Evolutionary conservation across 768 basidiomycete species (phyloP).

Genomic region (Lactarius sp.): DNA sequence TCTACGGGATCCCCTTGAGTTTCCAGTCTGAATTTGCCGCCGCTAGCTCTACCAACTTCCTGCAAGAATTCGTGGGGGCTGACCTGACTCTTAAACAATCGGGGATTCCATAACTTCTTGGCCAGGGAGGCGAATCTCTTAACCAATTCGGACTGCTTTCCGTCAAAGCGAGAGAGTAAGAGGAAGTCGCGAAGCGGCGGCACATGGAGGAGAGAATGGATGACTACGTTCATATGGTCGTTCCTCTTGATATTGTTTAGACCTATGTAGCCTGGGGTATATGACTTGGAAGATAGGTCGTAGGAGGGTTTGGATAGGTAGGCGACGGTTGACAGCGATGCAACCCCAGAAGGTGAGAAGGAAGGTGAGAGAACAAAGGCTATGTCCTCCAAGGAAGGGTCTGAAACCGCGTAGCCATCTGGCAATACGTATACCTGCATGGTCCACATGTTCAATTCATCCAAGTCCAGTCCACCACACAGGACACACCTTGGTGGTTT

Average conservation of each 20-base stretch:
- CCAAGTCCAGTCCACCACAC: constrained; percentile 10
- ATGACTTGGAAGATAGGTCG: constrained; percentile 76
- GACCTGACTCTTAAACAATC: constrained; percentile 95
- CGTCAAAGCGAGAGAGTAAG: constrained; percentile 65
- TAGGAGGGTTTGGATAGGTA: constrained; percentile 73
- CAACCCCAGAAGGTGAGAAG: constrained; percentile 62
- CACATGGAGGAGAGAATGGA: constrained; percentile 90
- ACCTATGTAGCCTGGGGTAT: constrained; percentile 91
- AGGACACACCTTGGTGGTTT: constrained; percentile 75
- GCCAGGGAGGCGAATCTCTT: constrained; percentile 83
- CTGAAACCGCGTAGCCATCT: constrained; percentile 93
- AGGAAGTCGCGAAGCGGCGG: constrained; percentile 85
- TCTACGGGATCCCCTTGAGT: constrained; percentile 95
- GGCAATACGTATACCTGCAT: constrained; percentile 91
- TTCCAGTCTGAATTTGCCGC: constrained; percentile 88
- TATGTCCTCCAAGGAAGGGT: constrained; percentile 96
- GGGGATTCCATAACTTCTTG: constrained; percentile 95
- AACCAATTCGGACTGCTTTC: constrained; percentile 81
- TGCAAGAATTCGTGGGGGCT: constrained; percentile 99
- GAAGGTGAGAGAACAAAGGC: constrained; percentile 82
- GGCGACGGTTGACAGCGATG: constrained; percentile 50
- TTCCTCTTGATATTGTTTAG: constrained; percentile 97
- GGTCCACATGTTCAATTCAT: constrained; percentile 3
- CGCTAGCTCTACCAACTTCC: constrained; percentile 87
- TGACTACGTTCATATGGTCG: constrained; percentile 96